Evolutionary conservation across 768 basidiomycete species (phyloP), one percentile per base, ranked within the genome.

Genomic region (Rhodotorula kratochvilovae): DNA sequence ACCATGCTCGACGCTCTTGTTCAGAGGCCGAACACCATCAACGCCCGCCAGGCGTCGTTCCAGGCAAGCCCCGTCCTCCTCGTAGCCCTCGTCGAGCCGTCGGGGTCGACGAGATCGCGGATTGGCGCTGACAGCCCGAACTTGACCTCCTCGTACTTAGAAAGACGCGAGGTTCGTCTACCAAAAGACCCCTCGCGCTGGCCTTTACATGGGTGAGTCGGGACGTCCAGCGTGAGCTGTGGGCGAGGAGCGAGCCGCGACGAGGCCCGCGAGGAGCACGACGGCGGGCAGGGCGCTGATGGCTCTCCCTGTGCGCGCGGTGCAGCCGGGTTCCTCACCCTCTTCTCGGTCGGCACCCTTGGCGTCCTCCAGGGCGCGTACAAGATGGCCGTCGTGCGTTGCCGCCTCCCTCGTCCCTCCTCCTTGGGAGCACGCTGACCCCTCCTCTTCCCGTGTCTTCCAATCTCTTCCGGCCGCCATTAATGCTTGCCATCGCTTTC

Each of bases 191-290:
- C 72, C 72, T 42, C 57, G 72, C 13, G 68, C 72, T 10, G 58
- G 72, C 25, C 68, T 74, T 46, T 74, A 74, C 72, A 74, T 74
- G 72, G 53, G 72, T 69, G 19, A 33, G 68, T 27, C 46, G 11
- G 25, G 19, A 11, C 27, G 16, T 27, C 39, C 25, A 7, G 25
- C 17, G 10, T 25, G 58, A 21, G 3, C 54, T 35, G 53, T 29
- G 12, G 29, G 16, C 53, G 3, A 21, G 13, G 8, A 21, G 16
- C 27, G n/a, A 13, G 23, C n/a, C n/a, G n/a, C n/a, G n/a, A n/a
- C n/a, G n/a, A n/a, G n/a, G n/a, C n/a, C n/a, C n/a, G n/a, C n/a
- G n/a, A n/a, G n/a, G n/a, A n/a, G n/a, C n/a, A n/a, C n/a, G n/a
- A n/a, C n/a, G 23, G 27, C 61, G 2, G 4, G 33, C 23, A 12